Evolutionary conservation across 2,329 filamentous ascomycete species (phyloP).

Genomic region (Penicillium italicum): DNA sequence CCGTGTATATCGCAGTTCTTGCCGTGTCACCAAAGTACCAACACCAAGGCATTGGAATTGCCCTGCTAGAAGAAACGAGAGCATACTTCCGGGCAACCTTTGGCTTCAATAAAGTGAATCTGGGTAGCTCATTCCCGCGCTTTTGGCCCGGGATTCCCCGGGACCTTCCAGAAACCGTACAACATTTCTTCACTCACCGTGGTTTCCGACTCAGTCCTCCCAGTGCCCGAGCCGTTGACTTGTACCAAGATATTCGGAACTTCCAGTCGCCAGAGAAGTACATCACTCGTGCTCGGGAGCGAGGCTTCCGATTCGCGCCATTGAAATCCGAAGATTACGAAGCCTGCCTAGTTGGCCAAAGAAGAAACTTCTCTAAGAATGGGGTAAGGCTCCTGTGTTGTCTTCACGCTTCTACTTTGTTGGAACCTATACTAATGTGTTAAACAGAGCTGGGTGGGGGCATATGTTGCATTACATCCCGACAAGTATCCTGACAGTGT

Average conservation of each 20-base stretch:
- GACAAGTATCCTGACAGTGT: constrained; percentile 38
- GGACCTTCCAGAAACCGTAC: constrained; percentile 34
- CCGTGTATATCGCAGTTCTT: constrained; percentile 36
- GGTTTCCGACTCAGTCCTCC: constrained; percentile 34
- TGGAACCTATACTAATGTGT: background rate
- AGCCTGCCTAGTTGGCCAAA: constrained; percentile 40
- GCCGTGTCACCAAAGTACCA: constrained; percentile 37
- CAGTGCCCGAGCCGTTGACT: constrained; percentile 34
- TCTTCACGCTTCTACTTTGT: background rate
- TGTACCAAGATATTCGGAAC: constrained; percentile 39
- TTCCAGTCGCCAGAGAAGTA: constrained; percentile 37
- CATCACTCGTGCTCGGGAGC: constrained; percentile 34
- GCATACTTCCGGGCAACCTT: constrained; percentile 27
- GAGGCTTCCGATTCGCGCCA: constrained; percentile 37
- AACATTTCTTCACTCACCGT: constrained; percentile 43
- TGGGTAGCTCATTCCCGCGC: constrained; percentile 40
- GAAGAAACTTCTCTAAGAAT: constrained; percentile 39
- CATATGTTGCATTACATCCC: constrained; percentile 38
- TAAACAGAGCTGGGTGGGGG: constrained; percentile 42
- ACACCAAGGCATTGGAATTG: constrained; percentile 39
- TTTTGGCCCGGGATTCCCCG: constrained; percentile 47
- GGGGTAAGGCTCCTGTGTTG: constrained; percentile 24
- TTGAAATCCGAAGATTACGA: constrained; percentile 37
- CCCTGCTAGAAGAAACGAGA: constrained; percentile 31
- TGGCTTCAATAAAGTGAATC: constrained; percentile 23